A percentile compares a stretch with the other conserved stretches of the same genome.
Evolutionary conservation across 306 rosid genomes (phyloP).

Genomic region (Echinosophora koreensis): DNA sequence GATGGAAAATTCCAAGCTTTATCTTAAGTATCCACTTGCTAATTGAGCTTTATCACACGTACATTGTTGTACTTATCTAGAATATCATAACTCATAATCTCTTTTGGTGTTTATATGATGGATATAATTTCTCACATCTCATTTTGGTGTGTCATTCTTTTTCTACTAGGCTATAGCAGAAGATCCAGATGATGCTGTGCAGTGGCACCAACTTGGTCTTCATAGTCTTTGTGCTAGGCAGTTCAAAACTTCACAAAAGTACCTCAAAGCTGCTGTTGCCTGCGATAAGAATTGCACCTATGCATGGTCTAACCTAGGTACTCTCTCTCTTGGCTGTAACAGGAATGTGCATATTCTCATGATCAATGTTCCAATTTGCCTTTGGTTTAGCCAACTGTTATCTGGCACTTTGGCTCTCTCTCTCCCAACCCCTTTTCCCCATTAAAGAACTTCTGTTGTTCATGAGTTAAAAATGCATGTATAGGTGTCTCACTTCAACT

Average conservation of each 20-base stretch:
- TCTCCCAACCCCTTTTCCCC: background rate
- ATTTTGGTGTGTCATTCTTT: constrained; percentile 26
- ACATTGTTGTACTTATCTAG: constrained; percentile 21
- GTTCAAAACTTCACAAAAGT: constrained; percentile 76
- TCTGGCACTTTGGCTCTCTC: background rate
- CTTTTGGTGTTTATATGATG: constrained; percentile 13
- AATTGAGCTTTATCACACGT: constrained; percentile 8
- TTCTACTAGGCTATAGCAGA: constrained; percentile 80
- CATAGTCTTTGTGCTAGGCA: constrained; percentile 86
- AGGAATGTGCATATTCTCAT: constrained; percentile 10
- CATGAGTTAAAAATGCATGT: constrained; percentile 37
- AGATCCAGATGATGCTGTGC: constrained; percentile 90
- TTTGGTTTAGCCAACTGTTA: too few species aligned
- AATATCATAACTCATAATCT: constrained; percentile 22
- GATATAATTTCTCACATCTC: constrained; percentile 16
- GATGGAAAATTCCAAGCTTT: constrained; percentile 6
- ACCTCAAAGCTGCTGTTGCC: constrained; percentile 86
- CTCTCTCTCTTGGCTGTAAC: constrained; percentile 16
- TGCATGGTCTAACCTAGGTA: constrained; percentile 96
- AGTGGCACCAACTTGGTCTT: constrained; percentile 96
- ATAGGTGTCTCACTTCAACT: constrained; percentile 89
- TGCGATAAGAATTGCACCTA: constrained; percentile 71
- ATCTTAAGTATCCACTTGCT: constrained; percentile 37
- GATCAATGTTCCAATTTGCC: constrained; percentile 3
- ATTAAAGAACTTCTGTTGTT: constrained; percentile 1